A percentile compares a stretch with the other conserved stretches of the same genome.
phyloP scores from a whole-genome alignment of 2,329 filamentous ascomycete genomes.

The Penicillium sp. region DNA sequence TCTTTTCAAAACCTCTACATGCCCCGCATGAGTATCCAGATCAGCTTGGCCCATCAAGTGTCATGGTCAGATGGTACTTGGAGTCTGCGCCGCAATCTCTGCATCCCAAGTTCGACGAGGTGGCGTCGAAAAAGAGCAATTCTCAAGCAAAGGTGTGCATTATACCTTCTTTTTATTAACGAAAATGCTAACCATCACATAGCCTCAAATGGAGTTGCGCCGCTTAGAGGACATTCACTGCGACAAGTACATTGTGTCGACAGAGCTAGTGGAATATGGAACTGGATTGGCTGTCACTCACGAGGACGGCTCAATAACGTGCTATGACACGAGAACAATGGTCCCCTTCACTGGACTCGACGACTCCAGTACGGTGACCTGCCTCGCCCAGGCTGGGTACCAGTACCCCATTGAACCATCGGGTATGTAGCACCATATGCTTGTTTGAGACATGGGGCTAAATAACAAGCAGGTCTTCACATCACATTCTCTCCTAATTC shows the following conservation, averaged over 20 bases:
- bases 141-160: constrained; percentile 39
- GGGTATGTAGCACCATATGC: constrained; percentile 50
- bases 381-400: constrained; percentile 77
- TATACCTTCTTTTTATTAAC: background rate
- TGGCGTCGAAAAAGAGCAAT: constrained; percentile 66
- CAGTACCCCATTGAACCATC: constrained; percentile 66
- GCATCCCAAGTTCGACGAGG: constrained; percentile 76
- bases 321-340: constrained; percentile 76
- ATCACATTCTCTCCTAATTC: constrained; percentile 48
- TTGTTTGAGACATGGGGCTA: background rate
- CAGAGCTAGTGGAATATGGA: constrained; percentile 70
- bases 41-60: constrained; percentile 67
- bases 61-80: constrained; percentile 82
- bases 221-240: constrained; percentile 68
- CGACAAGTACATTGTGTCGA: constrained; percentile 69
- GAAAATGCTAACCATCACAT: constrained; percentile 16
- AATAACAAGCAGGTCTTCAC: constrained; percentile 35
- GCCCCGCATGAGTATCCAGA: constrained; percentile 57
- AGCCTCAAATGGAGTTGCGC: constrained; percentile 57
- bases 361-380: constrained; percentile 67
- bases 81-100: constrained; percentile 66
- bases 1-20: constrained; percentile 65
- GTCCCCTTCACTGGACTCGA: constrained; percentile 65
- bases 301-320: constrained; percentile 79
- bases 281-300: constrained; percentile 72